Base-by-base conservation (phyloP, 2,329 filamentous ascomycete species). In the Fusarium tjaetaba region DNA sequence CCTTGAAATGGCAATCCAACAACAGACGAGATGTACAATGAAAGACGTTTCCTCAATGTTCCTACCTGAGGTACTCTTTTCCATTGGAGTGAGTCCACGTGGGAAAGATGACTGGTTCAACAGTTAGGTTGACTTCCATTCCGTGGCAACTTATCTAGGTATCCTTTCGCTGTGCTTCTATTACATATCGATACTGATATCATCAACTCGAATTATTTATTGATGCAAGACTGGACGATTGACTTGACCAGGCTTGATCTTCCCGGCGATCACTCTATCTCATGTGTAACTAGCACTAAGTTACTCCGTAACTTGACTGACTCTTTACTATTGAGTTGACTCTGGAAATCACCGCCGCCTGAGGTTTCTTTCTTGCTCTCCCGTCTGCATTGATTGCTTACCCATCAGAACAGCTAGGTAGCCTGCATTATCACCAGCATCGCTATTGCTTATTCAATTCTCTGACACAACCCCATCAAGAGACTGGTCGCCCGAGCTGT, bases 71-170 rank as follows among this genome's bases (percentile, higher is more conserved):
- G 32, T 34, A 18, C 41, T 69, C 52, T 48, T 58, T 56, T 38
- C 16, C 36, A 18, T 18, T 39, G 53, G 34, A 49, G 48, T 34
- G 48, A 72, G 66, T 61, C 59, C 72, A 74, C 72, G 69, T 75
- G 65, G 59, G 65, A 51, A 51, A n/a, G 45, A 46, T 62, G 61
- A 55, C 72, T 70, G 61, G 61, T 53, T 45, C 39, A 51, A 41
- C 51, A 55, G 20, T 41, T 28, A 28, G 28, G 28, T 28, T 39
- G 26, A 55, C 24, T 55, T 39, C 30, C 30, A 24, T 55, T 28
- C 30, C 48, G 13, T 34, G 15, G 15, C 34, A 41, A 30, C 60
- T 43, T 61, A 64, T 72, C 61, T 38, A 34, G 32, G 32, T 34
- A 70, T 52, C 69, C 41, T 39, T 38, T 60, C 42, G 24, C 24